Conservation (phyloP, 345 rosid genomes). For the Noccaea caerulescens region DNA sequence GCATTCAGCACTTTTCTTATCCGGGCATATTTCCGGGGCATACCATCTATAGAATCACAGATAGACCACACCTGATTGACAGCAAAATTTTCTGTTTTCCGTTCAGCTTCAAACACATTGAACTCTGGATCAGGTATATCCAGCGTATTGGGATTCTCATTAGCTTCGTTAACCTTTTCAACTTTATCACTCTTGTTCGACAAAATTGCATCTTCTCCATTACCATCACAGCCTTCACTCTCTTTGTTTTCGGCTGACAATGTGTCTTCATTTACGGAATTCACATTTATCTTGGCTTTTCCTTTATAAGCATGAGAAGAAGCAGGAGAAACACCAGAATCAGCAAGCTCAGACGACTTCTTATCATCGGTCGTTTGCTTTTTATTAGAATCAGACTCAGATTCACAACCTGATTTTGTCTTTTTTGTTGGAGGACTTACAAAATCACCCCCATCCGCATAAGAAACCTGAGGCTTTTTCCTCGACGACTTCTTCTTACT, state of each 20-base stretch:
- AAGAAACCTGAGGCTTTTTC: conserved; percentile 51
- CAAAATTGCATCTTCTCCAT: conserved; percentile 43
- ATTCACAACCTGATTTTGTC: conserved; percentile 37
- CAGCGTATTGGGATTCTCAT: conserved; percentile 27
- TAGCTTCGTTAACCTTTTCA: conserved; percentile 35
- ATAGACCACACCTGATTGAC: conserved; percentile 79
- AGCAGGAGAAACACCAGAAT: conserved; percentile 40
- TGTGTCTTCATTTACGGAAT: conserved; percentile 33
- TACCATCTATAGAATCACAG: conserved; percentile 70
- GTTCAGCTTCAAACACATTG: conserved; percentile 57
- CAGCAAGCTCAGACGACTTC: conserved; percentile 35
- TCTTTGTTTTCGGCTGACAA: conserved; percentile 40
- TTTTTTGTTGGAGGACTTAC: conserved; percentile 48
- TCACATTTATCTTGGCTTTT: conserved; percentile 35
- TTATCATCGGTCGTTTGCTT: conserved; percentile 33
- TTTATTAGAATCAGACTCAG: conserved; percentile 16
- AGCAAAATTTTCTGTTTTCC: conserved; percentile 52
- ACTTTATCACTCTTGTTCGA: conserved; percentile 31
- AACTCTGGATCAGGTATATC: conserved; percentile 66
- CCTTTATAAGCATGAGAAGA: conserved; percentile 37
- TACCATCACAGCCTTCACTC: conserved; percentile 32
- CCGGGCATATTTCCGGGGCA: conserved; percentile 84
- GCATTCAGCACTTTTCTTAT: conserved; percentile 56
- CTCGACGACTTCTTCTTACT: conserved; percentile 54
- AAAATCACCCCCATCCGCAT: conserved; percentile 47